Evolutionary conservation across 176 grass and related monocot species (phyloP), one percentile per base, ranked within the genome.

Genomic region (Phoenix dactylifera): DNA sequence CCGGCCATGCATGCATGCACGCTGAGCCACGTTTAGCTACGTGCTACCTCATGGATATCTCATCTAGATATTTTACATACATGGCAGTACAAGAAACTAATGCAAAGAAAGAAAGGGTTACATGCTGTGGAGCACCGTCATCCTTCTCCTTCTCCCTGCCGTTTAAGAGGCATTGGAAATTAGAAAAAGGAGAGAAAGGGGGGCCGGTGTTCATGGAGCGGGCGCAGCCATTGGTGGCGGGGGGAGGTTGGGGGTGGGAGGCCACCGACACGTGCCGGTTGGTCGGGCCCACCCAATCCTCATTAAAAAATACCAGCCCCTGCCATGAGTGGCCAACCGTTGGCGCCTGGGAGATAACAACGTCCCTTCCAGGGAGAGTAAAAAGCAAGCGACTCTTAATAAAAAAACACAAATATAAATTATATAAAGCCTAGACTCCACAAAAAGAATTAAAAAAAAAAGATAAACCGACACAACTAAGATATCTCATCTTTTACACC

Each of bases 221-320:
- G 68, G 68, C 4, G 68, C 68, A 71, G 4, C 55, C 16, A 51
- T 60, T 71, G 68, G 68, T 51, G 68, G 62, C 9, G 63, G 23
- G 17, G 19, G 23, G 63, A 26, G 63, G 56, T 12, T 18, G 18
- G 52, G 5, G 5, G 53, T 28, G 53, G 53, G 53, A 29, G 66
- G 19, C 53, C 28, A 66, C 74, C 69, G 74, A 74, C 78, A 82
- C 78, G 78, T 78, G 83, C 73, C 74, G 35, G n/a, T 67, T 19
- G 7, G 52, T 44, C 30, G 65, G 35, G 35, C 10, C 35, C 35
- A 44, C 35, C 7, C 35, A 9, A 10, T 4, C 65, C 26, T 54
- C 50, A 30, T 53, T 25, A 53, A 32, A 26, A 66, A 24, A 24
- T 49, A 23, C 17, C 26, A 26, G 15, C 22, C 10, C 18, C 19